Conservation (phyloP, 2,329 filamentous ascomycete genomes). For the Cladosporium sp. region DNA sequence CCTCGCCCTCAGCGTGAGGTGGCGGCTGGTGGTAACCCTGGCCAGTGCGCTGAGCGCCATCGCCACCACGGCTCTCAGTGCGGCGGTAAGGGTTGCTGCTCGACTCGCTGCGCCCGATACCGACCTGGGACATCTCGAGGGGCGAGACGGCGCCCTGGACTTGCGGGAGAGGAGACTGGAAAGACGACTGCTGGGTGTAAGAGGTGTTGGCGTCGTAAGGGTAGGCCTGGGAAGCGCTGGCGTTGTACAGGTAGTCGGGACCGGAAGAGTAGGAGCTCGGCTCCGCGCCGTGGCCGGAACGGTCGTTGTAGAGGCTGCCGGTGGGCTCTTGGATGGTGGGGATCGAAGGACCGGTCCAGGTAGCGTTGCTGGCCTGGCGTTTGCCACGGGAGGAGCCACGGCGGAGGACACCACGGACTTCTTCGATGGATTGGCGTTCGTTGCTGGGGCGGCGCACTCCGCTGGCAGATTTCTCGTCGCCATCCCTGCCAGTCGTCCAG, state of each 20-base stretch:
- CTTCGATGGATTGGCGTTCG: slow-evolving; percentile 43
- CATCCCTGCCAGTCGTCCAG: slow-evolving; percentile 38
- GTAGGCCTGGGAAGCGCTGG: neutral
- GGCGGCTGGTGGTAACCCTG: neutral
- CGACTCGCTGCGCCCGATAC: slow-evolving; percentile 13
- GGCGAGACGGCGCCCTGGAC: slow-evolving; percentile 2
- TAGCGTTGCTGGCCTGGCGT: slow-evolving; percentile 30
- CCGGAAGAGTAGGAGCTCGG: neutral
- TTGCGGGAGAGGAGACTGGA: slow-evolving; percentile 10
- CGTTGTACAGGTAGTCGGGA: neutral
- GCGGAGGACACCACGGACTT: slow-evolving; percentile 42
- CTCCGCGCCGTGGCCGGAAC: neutral
- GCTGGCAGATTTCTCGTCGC: slow-evolving; percentile 28
- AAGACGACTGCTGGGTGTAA: slow-evolving; percentile 14
- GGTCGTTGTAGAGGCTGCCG: slow-evolving; percentile 4
- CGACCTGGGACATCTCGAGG: slow-evolving; percentile 22
- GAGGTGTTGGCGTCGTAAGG: neutral
- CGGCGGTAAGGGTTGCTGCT: slow-evolving; percentile 23
- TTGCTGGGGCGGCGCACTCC: slow-evolving; percentile 35
- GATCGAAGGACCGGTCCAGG: slow-evolving; percentile 19
- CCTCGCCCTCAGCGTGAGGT: slow-evolving; percentile 16
- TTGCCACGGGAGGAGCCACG: slow-evolving; percentile 44
- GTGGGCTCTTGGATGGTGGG: slow-evolving; percentile 28
- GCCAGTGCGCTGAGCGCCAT: neutral
- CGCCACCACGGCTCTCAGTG: slow-evolving; percentile 3